Base-by-base conservation (phyloP, 1,284 basidiomycete genomes). In the Austroboletus novae-zelandiae region DNA sequence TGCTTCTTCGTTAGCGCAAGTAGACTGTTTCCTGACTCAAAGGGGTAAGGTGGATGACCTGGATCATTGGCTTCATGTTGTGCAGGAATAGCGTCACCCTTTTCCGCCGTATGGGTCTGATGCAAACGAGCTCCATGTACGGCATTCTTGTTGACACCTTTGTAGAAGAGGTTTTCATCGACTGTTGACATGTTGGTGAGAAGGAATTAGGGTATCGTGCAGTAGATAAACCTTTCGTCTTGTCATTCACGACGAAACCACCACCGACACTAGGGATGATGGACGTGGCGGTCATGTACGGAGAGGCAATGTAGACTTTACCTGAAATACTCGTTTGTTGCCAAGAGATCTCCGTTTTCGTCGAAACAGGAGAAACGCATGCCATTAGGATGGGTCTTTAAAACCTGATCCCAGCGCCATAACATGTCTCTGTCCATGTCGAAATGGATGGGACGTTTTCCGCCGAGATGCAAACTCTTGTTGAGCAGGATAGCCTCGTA, bases 111-210 rank as follows among this genome's bases (percentile, higher is more conserved):
- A 61, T 87, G 82, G 6, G 73, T 75, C 59, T 91, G 89, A 57
- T 90, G 82, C 25, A 93, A 72, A 30, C 95, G 81, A 25, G 88
- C 86, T 18, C 81, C 82, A 48, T 89, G 86, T 6, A 95, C 94
- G 11, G 78, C 76, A 44, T 76, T 74, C 66, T 94, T 91, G 64
- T 94, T 83, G n/a, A 95, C 89, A n/a, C 91, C 86, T 67, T 94
- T 94, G 78, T 98, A 98, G 68, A 93, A 98, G 57, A 98, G 68
- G 67, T 98, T 98, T 72, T 98, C 95, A 61, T 93, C 87, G 59
- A 90, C 85, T 90, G 66, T 13, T 14, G 18, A 1, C 31, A 40
- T 15, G 34, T 70, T 9, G 52, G 53, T 15, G 11, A 47, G 29
- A 29, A 25, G 5, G 31, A 6, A 20, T 7, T 32, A 31, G 2